Evolutionary conservation across 2,329 filamentous ascomycete species (phyloP).

Genomic region (Reticulascus tulasneorum): DNA sequence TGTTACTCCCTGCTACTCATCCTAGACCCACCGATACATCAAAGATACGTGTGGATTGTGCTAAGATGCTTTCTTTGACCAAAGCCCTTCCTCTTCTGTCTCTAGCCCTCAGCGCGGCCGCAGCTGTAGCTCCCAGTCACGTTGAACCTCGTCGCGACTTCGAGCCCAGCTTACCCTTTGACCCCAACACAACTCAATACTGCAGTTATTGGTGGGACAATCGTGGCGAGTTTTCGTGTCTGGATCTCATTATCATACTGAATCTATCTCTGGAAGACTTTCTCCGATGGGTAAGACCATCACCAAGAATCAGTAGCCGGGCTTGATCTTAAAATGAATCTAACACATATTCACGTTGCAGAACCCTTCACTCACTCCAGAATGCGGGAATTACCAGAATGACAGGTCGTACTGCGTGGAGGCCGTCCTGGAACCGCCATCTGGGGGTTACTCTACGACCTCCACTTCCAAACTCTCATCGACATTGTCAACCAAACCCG

Average conservation of each 20-base stretch:
- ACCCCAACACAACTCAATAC: background rate
- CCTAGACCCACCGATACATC: too few relatives aligned
- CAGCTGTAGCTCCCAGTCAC: too few relatives aligned
- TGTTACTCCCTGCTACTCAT: too few relatives aligned
- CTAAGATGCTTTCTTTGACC: too few relatives aligned
- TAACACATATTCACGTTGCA: too few relatives aligned
- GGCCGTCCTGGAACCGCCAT: background rate
- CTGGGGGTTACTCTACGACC: slow-evolving; percentile 4
- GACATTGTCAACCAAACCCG: slow-evolving; percentile 13
- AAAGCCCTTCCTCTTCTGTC: too few relatives aligned
- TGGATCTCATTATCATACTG: background rate
- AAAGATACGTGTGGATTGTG: too few relatives aligned
- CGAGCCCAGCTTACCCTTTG: background rate
- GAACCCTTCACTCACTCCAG: background rate
- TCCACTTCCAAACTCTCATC: slow-evolving; percentile 11
- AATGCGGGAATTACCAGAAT: background rate
- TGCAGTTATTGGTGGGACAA: slow-evolving; percentile 2
- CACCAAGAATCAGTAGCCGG: background rate
- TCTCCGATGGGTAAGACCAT: slow-evolving; percentile 2
- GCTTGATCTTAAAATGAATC: too few relatives aligned
- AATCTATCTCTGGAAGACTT: background rate
- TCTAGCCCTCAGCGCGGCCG: too few relatives aligned
- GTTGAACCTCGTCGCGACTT: too few relatives aligned
- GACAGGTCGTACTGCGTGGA: slow-evolving; percentile 2
- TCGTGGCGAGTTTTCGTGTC: background rate